phyloP scores from a whole-genome alignment of 2,329 filamentous ascomycete species.

The Beauveria sp. region DNA sequence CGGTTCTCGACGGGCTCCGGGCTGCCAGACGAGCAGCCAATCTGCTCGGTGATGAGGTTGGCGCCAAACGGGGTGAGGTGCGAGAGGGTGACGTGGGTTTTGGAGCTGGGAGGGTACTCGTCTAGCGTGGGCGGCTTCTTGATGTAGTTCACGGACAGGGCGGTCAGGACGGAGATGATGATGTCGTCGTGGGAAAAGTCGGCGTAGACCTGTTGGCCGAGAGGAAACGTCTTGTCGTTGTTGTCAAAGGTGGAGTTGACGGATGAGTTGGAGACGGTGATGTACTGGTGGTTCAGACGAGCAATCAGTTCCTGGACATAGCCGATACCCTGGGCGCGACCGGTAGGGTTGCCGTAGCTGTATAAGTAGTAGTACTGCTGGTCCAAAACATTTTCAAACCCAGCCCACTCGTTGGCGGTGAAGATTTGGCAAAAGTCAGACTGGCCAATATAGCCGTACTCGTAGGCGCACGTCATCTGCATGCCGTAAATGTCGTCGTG shows the following conservation, averaged over 20 bases:
- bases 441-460: slow-evolving; percentile 39
- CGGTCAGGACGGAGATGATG: slow-evolving; percentile 43
- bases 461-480: slow-evolving; percentile 48
- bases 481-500: slow-evolving; percentile 42
- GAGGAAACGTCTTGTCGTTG: slow-evolving; percentile 57
- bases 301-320: slow-evolving; percentile 75
- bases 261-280: slow-evolving; percentile 43
- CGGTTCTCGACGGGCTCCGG: slow-evolving; percentile 32
- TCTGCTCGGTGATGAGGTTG: slow-evolving; percentile 46
- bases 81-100: slow-evolving; percentile 40
- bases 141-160: slow-evolving; percentile 48
- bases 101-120: slow-evolving; percentile 32
- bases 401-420: slow-evolving; percentile 56
- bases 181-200: slow-evolving; percentile 83
- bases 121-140: slow-evolving; percentile 35
- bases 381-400: slow-evolving; percentile 52
- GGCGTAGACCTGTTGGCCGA: slow-evolving; percentile 58
- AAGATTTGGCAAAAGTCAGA: slow-evolving; percentile 64
- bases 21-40: slow-evolving; percentile 36
- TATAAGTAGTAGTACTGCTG: slow-evolving; percentile 66
- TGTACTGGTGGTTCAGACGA: slow-evolving; percentile 64
- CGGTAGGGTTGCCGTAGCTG: slow-evolving; percentile 66
- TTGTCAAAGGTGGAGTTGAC: slow-evolving; percentile 64
- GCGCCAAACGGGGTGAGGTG: slow-evolving; percentile 47
- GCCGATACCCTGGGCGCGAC: slow-evolving; percentile 69